Percentiles rank a stretch among this genome's conserved stretches.
Evolutionary conservation across 495 filamentous ascomycete species (phyloP).

Genomic region (Neurospora sp.): DNA sequence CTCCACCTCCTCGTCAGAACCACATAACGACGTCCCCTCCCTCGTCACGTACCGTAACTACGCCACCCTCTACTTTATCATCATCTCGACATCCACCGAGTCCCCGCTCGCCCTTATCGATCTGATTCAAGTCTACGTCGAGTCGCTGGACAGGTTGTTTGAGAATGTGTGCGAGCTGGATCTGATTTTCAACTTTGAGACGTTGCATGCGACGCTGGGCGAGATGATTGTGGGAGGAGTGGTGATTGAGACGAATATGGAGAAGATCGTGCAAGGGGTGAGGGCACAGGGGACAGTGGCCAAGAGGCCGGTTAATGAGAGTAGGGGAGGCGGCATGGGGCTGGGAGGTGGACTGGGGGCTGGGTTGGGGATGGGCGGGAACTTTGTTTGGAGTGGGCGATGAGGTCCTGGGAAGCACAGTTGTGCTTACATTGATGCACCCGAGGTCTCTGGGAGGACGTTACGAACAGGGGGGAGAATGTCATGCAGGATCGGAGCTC

Average conservation of each 20-base stretch:
- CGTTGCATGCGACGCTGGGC: slow-evolving; percentile 76
- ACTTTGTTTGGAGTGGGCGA: slow-evolving; percentile 49
- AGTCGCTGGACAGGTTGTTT: slow-evolving; percentile 86
- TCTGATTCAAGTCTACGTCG: slow-evolving; percentile 95
- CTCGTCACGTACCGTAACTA: slow-evolving; percentile 98
- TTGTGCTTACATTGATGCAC: neutral
- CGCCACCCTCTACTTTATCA: slow-evolving; percentile 95
- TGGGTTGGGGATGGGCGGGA: slow-evolving; percentile 43
- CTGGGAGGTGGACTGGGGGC: slow-evolving; percentile 24
- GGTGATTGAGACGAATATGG: slow-evolving; percentile 85
- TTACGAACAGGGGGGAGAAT: neutral
- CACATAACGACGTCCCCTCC: slow-evolving; percentile 78
- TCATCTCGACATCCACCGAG: slow-evolving; percentile 95
- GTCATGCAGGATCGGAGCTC: neutral
- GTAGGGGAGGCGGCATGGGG: slow-evolving; percentile 18
- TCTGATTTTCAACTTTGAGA: slow-evolving; percentile 98
- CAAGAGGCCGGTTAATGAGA: slow-evolving; percentile 56
- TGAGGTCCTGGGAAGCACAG: slow-evolving; percentile 9
- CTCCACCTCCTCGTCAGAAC: slow-evolving; percentile 47
- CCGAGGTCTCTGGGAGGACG: neutral
- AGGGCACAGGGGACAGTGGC: slow-evolving; percentile 64
- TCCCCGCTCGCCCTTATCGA: slow-evolving; percentile 92
- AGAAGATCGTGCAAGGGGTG: slow-evolving; percentile 79
- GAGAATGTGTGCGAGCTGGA: slow-evolving; percentile 98
- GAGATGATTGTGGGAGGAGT: slow-evolving; percentile 97